Conservation (phyloP, 441 rosid species). For the Populus trichocarpa region DNA sequence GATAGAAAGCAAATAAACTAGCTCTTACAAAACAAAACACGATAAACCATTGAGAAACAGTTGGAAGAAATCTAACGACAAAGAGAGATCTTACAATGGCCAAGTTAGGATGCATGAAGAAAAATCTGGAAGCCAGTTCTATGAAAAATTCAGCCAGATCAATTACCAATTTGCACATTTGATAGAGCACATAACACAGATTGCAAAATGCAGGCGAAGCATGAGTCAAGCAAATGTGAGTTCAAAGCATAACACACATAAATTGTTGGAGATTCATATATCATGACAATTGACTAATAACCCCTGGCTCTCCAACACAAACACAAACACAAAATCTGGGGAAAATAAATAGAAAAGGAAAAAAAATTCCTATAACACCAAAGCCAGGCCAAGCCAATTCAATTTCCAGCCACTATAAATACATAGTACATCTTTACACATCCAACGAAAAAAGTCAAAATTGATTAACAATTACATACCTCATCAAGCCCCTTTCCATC, state of each 20-base stretch:
- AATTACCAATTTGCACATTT: background rate
- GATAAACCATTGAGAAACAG: background rate
- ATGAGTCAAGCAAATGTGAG: background rate
- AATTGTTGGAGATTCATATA: background rate
- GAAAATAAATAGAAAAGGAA: background rate
- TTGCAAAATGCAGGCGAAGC: background rate
- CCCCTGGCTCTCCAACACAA: background rate
- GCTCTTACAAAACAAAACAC: background rate
- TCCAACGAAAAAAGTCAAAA: background rate
- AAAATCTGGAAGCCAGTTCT: background rate
- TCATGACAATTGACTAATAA: background rate
- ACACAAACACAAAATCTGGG: background rate
- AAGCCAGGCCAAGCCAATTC: background rate
- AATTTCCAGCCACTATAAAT: background rate
- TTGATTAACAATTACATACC: conserved; percentile 33
- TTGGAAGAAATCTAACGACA: background rate
- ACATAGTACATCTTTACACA: background rate
- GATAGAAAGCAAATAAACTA: background rate
- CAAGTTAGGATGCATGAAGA: background rate
- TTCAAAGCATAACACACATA: background rate
- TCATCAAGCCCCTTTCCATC: conserved; percentile 60
- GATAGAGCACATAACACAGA: background rate
- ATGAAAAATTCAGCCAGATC: background rate
- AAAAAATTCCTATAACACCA: background rate
- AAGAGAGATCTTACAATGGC: background rate